Evolutionary conservation across 176 grass and related monocot species (phyloP).

Genomic region (Rhipidocladum racemiflorum): DNA sequence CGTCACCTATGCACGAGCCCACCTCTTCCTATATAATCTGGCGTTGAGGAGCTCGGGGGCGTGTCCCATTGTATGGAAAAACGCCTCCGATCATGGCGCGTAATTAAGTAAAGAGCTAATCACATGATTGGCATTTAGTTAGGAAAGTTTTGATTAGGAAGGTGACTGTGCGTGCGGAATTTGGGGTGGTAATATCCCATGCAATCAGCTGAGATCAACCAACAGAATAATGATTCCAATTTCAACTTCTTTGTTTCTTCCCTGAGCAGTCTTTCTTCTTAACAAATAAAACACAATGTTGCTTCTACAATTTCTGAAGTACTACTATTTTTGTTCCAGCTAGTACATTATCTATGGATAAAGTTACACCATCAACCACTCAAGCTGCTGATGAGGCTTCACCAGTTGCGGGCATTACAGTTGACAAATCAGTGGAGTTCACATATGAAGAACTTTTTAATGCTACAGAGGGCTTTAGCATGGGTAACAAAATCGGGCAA

Average conservation of each 20-base stretch:
- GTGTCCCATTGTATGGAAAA: no score
- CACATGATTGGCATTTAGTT: no score
- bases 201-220: no score
- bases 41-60: no score
- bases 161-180: no score
- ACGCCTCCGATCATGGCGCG: no score
- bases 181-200: no score
- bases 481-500: constrained; percentile 93
- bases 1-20: no score
- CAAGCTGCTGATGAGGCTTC: constrained; percentile 39
- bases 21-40: no score
- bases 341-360: constrained; percentile 30
- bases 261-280: constrained; percentile 3
- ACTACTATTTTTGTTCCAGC: constrained; percentile 26
- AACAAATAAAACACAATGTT: not conserved
- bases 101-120: no score
- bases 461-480: constrained; percentile 82
- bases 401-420: constrained; percentile 56
- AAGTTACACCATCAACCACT: no score
- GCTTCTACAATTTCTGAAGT: constrained; percentile 30
- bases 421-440: constrained; percentile 95
- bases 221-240: not conserved
- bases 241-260: not conserved
- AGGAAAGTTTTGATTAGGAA: no score
- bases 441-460: constrained; percentile 81